phyloP scores from a whole-genome alignment of 371 early-diverging fungal genomes.

The Coemansia sp. region DNA sequence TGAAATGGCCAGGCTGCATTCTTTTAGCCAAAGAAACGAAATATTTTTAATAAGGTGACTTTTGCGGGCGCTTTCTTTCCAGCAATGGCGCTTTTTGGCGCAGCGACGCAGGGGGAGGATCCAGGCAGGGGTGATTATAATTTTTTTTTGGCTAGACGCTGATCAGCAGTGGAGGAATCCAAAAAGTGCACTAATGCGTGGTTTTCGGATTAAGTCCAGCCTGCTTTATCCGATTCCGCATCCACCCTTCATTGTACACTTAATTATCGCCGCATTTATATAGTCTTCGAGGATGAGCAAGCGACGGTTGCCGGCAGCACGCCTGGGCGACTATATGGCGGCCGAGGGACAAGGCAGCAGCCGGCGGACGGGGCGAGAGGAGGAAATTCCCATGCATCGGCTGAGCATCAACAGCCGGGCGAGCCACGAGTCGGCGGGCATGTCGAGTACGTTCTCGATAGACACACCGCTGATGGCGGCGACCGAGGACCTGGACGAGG shows the following conservation, averaged over 20 bases:
- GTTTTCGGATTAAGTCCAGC: too few species aligned
- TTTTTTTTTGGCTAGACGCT: too few species aligned
- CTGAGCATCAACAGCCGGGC: slow-evolving; percentile 26
- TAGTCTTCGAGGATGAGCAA: background rate
- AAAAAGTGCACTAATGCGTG: too few species aligned
- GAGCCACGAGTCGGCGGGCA: slow-evolving; percentile 10
- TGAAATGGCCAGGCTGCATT: too few species aligned
- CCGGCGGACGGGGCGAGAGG: background rate
- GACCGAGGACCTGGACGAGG: slow-evolving; percentile 23
- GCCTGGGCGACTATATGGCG: slow-evolving; percentile 7
- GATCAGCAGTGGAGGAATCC: too few species aligned
- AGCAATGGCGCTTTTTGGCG: too few species aligned
- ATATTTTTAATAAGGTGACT: too few species aligned
- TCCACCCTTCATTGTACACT: background rate
- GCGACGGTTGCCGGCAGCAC: slow-evolving; percentile 1
- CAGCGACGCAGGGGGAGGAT: too few species aligned
- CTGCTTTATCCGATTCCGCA: too few species aligned
- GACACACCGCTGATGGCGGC: slow-evolving; percentile 46
- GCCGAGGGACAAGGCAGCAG: background rate
- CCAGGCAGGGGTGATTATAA: too few species aligned
- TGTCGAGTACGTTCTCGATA: slow-evolving; percentile 35
- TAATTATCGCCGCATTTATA: background rate
- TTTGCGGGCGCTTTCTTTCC: too few species aligned
- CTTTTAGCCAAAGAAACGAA: too few species aligned
- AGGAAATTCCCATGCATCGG: slow-evolving; percentile 40